Percentiles rank a stretch among this genome's conserved stretches.
Conservation (phyloP, 2,329 filamentous ascomycete species). For the Talaromyces marneffei region DNA sequence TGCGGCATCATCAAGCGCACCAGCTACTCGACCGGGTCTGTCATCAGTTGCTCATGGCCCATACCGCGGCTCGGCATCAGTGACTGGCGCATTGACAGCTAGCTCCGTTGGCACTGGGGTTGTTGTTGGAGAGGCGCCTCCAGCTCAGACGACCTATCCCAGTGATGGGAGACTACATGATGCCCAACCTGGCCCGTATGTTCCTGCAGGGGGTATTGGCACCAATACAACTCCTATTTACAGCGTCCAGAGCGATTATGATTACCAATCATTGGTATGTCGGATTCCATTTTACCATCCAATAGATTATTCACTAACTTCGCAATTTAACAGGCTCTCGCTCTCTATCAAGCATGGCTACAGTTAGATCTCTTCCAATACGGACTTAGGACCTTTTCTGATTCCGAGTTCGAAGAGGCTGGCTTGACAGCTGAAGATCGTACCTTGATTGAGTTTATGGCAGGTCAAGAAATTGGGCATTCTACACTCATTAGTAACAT, state of each 20-base stretch:
- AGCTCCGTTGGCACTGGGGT: conserved; percentile 51
- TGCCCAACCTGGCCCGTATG: conserved; percentile 65
- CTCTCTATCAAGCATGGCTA: conserved; percentile 77
- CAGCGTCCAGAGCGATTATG: conserved; percentile 72
- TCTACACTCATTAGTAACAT: conserved; percentile 73
- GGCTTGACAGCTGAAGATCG: conserved; percentile 66
- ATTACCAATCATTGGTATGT: conserved; percentile 64
- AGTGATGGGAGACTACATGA: conserved; percentile 63
- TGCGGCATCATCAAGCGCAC: conserved; percentile 1
- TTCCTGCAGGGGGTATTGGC: conserved; percentile 65
- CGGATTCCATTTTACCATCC: neutral
- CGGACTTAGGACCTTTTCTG: conserved; percentile 63
- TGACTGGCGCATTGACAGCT: conserved; percentile 60
- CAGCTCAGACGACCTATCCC: conserved; percentile 63
- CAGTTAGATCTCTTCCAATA: conserved; percentile 78
- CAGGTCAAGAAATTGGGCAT: conserved; percentile 69
- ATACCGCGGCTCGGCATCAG: conserved; percentile 61
- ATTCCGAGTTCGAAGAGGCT: conserved; percentile 61
- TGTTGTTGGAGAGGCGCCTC: conserved; percentile 51
- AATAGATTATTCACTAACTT: neutral
- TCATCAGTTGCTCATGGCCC: conserved; percentile 61
- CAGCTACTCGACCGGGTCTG: conserved; percentile 40
- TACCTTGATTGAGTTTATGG: conserved; percentile 69
- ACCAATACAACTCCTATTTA: conserved; percentile 72
- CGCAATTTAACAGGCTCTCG: conserved; percentile 47